Evolutionary conservation across 805 yeast genomes (phyloP).

Genomic region (Aciculoconidium aculeatum): DNA sequence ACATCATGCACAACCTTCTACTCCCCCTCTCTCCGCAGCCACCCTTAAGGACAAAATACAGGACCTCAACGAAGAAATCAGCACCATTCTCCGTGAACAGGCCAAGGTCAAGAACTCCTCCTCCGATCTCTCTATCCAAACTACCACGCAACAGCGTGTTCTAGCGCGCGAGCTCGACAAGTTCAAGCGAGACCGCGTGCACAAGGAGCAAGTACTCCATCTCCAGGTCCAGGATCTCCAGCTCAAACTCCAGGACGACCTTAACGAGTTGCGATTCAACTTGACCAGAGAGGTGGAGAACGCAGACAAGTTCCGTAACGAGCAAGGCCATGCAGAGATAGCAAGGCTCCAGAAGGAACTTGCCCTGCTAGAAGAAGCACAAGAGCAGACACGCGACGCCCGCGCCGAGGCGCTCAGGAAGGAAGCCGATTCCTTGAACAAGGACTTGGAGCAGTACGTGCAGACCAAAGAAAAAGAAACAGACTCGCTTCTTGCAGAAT

Average conservation of each 20-base stretch:
- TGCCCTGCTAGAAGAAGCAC: slow-evolving; percentile 4
- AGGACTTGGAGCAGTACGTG: slow-evolving; percentile 13
- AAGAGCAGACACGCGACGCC: slow-evolving; percentile 5
- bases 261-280: slow-evolving; percentile 27
- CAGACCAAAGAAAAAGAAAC: slow-evolving; percentile 16
- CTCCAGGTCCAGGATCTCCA: slow-evolving; percentile 25
- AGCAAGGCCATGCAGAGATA: slow-evolving; percentile 14
- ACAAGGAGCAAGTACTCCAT: slow-evolving; percentile 23
- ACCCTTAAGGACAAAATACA: slow-evolving; percentile 9
- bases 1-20: too few species aligned
- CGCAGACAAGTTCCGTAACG: slow-evolving; percentile 20
- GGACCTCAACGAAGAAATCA: slow-evolving; percentile 9
- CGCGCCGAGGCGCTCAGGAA: slow-evolving; percentile 11
- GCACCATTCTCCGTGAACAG: slow-evolving; percentile 8
- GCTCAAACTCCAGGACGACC: slow-evolving; percentile 21
- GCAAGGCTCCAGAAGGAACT: slow-evolving; percentile 10
- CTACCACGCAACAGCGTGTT: slow-evolving; percentile 3
- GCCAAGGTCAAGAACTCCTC: slow-evolving; percentile 5
- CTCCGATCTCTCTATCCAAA: slow-evolving; percentile 5
- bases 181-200: slow-evolving; percentile 17
- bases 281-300: slow-evolving; percentile 26
- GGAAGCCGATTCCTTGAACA: slow-evolving; percentile 12
- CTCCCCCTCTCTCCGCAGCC: too few species aligned
- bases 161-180: slow-evolving; percentile 7
- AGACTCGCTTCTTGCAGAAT: slow-evolving; percentile 20